These are phyloP conservation scores for Paecilomyces sp. DNA, from an alignment of 2,329 filamentous ascomycete genomes.

Conservation along the genomic window DNA sequence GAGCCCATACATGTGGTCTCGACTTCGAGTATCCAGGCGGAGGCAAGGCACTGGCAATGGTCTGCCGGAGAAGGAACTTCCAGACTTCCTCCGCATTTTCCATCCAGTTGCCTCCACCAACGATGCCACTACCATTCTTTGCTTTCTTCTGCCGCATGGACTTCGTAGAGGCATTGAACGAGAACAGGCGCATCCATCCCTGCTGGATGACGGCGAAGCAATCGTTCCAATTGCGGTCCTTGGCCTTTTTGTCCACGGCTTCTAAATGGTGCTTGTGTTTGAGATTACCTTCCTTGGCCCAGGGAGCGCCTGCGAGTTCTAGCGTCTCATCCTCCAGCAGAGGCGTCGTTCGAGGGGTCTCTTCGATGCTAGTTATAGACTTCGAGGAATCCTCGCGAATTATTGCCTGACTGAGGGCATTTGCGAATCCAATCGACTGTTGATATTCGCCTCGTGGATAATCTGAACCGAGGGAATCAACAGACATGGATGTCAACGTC, in stretches of 20 bases:
- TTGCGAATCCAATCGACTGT: slow-evolving; percentile 95
- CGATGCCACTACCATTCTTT: slow-evolving; percentile 51
- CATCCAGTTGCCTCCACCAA: slow-evolving; percentile 96
- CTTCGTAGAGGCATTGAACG: slow-evolving; percentile 73
- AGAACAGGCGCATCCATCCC: slow-evolving; percentile 88
- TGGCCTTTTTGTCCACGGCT: slow-evolving; percentile 81
- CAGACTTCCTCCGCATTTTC: slow-evolving; percentile 89
- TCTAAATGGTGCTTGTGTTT: slow-evolving; percentile 97
- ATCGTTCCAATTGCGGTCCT: slow-evolving; percentile 89
- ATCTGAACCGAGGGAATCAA: slow-evolving; percentile 78
- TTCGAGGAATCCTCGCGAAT: slow-evolving; percentile 68
- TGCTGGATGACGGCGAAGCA: slow-evolving; percentile 96
- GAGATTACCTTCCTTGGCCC: slow-evolving; percentile 94
- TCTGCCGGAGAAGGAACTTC: slow-evolving; percentile 81
- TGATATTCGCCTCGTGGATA: slow-evolving; percentile 77
- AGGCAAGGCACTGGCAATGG: slow-evolving; percentile 82
- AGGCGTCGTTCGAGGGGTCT: slow-evolving; percentile 53
- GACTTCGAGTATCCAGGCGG: slow-evolving; percentile 87
- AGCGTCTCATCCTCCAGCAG: slow-evolving; percentile 88
- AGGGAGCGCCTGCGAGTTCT: slow-evolving; percentile 87
- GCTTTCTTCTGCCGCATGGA: slow-evolving; percentile 59
- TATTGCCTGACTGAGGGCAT: slow-evolving; percentile 91
- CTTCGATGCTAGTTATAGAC: slow-evolving; percentile 48
- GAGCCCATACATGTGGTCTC: slow-evolving; percentile 85
- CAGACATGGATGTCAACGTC: slow-evolving; percentile 83